These are phyloP conservation scores for Rhizopogon vulgaris DNA, from an alignment of 768 basidiomycete species.

Conservation along the genomic window DNA sequence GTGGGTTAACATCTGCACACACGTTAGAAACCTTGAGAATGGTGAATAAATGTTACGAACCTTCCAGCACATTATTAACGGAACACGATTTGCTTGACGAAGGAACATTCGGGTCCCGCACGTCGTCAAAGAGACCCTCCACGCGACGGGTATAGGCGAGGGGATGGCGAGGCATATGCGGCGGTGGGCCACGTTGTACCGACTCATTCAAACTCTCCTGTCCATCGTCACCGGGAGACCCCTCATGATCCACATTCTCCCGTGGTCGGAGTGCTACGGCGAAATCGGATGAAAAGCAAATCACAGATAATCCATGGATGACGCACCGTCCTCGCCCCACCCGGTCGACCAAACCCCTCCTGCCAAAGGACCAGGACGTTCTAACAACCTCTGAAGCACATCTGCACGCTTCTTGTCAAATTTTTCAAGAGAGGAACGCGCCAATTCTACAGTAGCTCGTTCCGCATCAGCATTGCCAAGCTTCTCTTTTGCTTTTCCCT, in stretches of 20 bases:
- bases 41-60: neutral
- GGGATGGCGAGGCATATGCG: slow-evolving; percentile 13
- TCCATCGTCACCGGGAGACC: slow-evolving; percentile 7
- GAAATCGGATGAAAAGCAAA: neutral
- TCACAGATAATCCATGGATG: neutral
- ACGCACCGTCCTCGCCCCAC: slow-evolving; percentile 24
- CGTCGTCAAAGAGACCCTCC: slow-evolving; percentile 13
- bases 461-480: too few species aligned
- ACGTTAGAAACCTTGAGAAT: slow-evolving; percentile 15
- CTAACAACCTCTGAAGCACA: neutral
- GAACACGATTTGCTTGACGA: neutral
- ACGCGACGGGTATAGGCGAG: slow-evolving; percentile 21
- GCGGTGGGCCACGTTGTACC: slow-evolving; percentile 1
- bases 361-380: too few species aligned
- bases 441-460: neutral
- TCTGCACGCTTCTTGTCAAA: neutral
- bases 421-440: neutral
- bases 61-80: neutral
- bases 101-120: neutral
- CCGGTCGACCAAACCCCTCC: slow-evolving; percentile 7
- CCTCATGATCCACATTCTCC: neutral
- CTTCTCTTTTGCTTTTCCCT: neutral
- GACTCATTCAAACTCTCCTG: neutral
- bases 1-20: slow-evolving; percentile 37
- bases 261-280: neutral